Percentiles rank a stretch among this genome's conserved stretches.
Evolutionary conservation across 768 basidiomycete genomes (phyloP).

Genomic region (Collybiopsis luxurians): DNA sequence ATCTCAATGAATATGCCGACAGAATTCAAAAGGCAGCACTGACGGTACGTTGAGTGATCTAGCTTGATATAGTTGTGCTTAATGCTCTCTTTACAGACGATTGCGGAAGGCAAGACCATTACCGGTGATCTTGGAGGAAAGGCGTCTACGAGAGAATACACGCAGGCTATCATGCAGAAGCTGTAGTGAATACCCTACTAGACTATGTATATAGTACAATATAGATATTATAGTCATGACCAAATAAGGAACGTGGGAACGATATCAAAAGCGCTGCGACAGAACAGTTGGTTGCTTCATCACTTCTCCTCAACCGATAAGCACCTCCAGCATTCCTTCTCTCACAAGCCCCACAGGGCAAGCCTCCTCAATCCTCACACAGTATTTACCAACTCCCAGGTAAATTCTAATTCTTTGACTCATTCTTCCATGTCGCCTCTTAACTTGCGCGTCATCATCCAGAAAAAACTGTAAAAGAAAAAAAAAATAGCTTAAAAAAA

Average conservation of each 20-base stretch:
- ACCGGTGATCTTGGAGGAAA: constrained; percentile 97
- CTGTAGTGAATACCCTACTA: constrained; percentile 33
- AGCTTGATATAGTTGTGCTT: constrained; percentile 2
- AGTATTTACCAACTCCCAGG: constrained; percentile 41
- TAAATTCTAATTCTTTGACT: constrained; percentile 15
- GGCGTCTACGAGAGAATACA: constrained; percentile 86
- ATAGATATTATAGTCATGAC: not conserved
- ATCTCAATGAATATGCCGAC: constrained; percentile 74
- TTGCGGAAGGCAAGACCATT: constrained; percentile 93
- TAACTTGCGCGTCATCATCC: constrained; percentile 28
- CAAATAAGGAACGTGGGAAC: not conserved
- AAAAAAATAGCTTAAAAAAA: constrained; percentile 52
- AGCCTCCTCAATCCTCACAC: constrained; percentile 50
- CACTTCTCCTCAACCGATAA: constrained; percentile 37
- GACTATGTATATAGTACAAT: constrained; percentile 9
- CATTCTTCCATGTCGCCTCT: constrained; percentile 11
- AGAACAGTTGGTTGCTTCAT: constrained; percentile 19
- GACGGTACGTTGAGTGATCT: constrained; percentile 51
- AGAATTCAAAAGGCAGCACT: constrained; percentile 93
- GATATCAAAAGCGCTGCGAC: not conserved
- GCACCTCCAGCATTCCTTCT: constrained; percentile 44
- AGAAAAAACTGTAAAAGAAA: constrained; percentile 29
- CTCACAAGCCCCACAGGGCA: constrained; percentile 93
- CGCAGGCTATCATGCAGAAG: constrained; percentile 80
- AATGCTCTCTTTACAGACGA: constrained; percentile 57